These are phyloP conservation scores for Pisolithus tinctorius DNA, from an alignment of 768 basidiomycete genomes.

Conservation along the genomic window DNA sequence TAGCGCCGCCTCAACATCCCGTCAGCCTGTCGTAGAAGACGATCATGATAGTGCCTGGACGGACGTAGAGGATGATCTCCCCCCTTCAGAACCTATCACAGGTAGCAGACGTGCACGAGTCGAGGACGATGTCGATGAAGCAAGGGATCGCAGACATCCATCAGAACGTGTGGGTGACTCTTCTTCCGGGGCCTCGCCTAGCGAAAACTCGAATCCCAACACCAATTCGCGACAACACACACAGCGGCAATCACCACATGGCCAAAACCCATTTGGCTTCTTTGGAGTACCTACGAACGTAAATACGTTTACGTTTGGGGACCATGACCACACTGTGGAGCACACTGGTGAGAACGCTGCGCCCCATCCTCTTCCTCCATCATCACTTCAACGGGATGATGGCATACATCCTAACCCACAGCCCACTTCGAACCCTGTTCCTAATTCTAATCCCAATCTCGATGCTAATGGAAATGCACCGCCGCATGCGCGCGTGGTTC, in stretches of 20 bases:
- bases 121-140: slow-evolving; percentile 56
- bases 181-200: slow-evolving; percentile 8
- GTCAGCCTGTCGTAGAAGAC: slow-evolving; percentile 18
- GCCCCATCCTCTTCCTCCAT: slow-evolving; percentile 3
- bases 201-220: background rate
- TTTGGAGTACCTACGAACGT: slow-evolving; percentile 7
- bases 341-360: slow-evolving; percentile 23
- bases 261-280: slow-evolving; percentile 1
- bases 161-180: slow-evolving; percentile 44
- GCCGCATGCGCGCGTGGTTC: slow-evolving; percentile 13
- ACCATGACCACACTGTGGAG: slow-evolving; percentile 13
- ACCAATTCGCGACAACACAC: background rate
- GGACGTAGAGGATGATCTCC: slow-evolving; percentile 26
- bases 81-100: slow-evolving; percentile 24
- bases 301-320: slow-evolving; percentile 18
- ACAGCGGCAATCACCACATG: background rate
- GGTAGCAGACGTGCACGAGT: slow-evolving; percentile 47
- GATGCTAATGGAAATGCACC: background rate
- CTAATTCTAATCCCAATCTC: slow-evolving; percentile 15
- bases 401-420: background rate
- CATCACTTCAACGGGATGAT: background rate
- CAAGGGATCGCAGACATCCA: slow-evolving; percentile 57
- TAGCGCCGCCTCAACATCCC: slow-evolving; percentile 19
- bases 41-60: slow-evolving; percentile 24
- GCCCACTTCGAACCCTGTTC: background rate